Base-by-base conservation (phyloP, 2,329 filamentous ascomycete species). In the Fusarium sp. region DNA sequence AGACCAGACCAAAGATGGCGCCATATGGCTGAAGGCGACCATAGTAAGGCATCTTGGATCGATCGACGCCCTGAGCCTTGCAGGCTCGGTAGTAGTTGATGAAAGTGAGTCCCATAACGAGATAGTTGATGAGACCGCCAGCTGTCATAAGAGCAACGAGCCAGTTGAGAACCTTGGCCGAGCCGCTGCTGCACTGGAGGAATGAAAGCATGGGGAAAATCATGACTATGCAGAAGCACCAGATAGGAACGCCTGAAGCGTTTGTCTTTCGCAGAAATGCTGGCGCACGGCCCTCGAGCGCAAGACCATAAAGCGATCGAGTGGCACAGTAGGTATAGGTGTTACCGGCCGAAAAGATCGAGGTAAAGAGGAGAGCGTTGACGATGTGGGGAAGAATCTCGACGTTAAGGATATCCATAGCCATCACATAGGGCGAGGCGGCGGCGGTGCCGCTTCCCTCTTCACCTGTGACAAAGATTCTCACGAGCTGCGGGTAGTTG, bases 391-490 rank as follows among this genome's bases (percentile, higher is more conserved):
- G 87, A 31, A 90, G 82, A 13, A 85, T 85, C 0, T 75, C 72
- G 55, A 90, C 82, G 11, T 82, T 79, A 64, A 89, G 69, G 69
- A 87, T 87, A 51, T 81, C 77, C 85, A 90, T 89, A 49, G 87
- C 87, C 72, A 90, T 89, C 57, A 90, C 87, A 71, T 89, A 90
- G 4, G 88, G 88, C 28, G 88, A 90, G 1, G 87, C 86, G 13
- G 85, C 85, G 10, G 87, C 88, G 7, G 82, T 85, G 7, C 78
- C 76, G 13, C 74, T 65, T 15, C 67, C 72, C 11, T 85, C 60
- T 6, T 66, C 72, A 5, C 84, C 61, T 1, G 63, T 55, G 5
- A 84, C 81, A 8, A 79, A 79, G 61, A 90, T 86, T 2, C 86
- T 87, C 7, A 20, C 46, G 60, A 93, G 81, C 14, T 82, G 84